Evolutionary conservation across 768 basidiomycete genomes (phyloP).

Genomic region (Boletus subcaerulescens): DNA sequence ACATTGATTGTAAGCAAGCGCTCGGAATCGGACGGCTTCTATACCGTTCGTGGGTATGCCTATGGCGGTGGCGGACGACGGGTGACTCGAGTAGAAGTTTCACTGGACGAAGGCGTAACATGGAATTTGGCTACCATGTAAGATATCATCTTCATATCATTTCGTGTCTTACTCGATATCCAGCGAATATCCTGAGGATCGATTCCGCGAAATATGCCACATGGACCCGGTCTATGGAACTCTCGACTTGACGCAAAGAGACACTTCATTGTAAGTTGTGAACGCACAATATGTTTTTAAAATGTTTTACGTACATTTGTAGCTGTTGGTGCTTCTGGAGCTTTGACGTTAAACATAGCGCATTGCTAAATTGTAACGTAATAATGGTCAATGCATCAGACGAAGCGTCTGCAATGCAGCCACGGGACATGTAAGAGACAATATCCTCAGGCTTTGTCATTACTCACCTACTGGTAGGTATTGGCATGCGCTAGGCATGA

Average conservation of each 20-base stretch:
- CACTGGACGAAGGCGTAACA: constrained; percentile 48
- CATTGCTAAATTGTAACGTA: constrained; percentile 34
- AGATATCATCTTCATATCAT: not conserved
- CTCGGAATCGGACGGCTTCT: constrained; percentile 20
- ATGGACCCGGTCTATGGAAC: constrained; percentile 44
- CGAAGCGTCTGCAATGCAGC: constrained; percentile 49
- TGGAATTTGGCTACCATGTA: constrained; percentile 48
- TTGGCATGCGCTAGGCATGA: constrained; percentile 59
- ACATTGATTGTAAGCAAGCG: constrained; percentile 22
- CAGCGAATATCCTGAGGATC: constrained; percentile 50
- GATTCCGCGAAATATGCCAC: constrained; percentile 38
- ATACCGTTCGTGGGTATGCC: constrained; percentile 53
- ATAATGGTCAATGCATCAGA: constrained; percentile 56
- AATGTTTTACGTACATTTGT: not conserved
- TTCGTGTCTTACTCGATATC: not conserved
- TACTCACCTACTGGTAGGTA: constrained; percentile 26
- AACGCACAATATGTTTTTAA: not conserved
- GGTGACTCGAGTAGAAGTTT: constrained; percentile 56
- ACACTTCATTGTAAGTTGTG: constrained; percentile 43
- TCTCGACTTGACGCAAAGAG: constrained; percentile 46
- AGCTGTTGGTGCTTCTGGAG: constrained; percentile 63
- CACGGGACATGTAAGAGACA: constrained; percentile 45
- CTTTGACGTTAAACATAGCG: constrained; percentile 34
- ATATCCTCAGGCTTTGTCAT: not conserved
- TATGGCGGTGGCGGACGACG: constrained; percentile 61